A percentile compares a stretch with the other conserved stretches of the same genome.
Conservation (phyloP, 345 rosid species). For the Luvunga scandens region DNA sequence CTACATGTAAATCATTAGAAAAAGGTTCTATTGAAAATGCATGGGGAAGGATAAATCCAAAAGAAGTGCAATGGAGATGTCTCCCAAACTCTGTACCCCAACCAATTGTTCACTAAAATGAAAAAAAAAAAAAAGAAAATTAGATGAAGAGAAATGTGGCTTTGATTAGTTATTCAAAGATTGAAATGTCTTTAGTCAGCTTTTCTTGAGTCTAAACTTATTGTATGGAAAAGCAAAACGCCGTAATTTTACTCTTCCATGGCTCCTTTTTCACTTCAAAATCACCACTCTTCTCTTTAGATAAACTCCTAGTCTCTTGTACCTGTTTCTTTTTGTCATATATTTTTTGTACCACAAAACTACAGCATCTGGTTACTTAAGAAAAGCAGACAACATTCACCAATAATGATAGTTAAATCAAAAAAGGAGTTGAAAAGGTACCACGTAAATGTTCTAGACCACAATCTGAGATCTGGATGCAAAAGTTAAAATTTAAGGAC, state of each 20-base stretch:
- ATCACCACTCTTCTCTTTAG: background rate
- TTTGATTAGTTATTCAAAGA: background rate
- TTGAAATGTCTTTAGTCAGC: background rate
- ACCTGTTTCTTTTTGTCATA: background rate
- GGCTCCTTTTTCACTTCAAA: background rate
- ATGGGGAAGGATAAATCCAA: background rate
- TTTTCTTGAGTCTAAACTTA: background rate
- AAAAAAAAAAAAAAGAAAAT: background rate
- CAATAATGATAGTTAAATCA: background rate
- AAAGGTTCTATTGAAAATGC: background rate
- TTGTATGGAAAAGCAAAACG: background rate
- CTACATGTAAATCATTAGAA: background rate
- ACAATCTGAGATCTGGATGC: constrained; percentile 57
- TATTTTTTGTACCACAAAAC: background rate
- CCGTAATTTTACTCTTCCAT: background rate
- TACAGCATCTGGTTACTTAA: background rate
- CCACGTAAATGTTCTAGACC: constrained; percentile 40
- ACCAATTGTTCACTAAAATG: background rate
- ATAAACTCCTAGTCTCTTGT: background rate
- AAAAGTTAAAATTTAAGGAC: constrained; percentile 58
- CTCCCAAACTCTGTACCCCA: background rate
- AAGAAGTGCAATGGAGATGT: background rate
- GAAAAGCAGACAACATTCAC: constrained; percentile 3
- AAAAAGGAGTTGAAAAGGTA: constrained; percentile 1
- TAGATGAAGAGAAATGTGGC: background rate